phyloP scores from a whole-genome alignment of 2,329 filamentous ascomycete species.

The Tolypocladium tropicale region DNA sequence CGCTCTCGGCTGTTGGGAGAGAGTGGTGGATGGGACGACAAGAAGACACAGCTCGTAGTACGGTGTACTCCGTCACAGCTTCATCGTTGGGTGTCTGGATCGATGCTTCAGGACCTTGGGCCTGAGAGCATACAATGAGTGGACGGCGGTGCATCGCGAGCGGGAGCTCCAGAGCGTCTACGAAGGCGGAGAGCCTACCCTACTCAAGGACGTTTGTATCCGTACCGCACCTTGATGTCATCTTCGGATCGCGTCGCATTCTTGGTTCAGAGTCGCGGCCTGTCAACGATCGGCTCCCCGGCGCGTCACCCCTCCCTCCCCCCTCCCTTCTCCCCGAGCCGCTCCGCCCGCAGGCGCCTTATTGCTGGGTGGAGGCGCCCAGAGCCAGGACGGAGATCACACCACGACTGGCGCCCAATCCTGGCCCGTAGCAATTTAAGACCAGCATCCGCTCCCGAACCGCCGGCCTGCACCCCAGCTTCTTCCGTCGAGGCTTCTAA shows the following conservation, averaged over 20 bases:
- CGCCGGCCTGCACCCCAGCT: background rate
- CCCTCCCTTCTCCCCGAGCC: too few relatives aligned
- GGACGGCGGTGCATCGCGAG: background rate
- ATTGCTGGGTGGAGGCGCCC: background rate
- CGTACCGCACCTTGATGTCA: too few relatives aligned
- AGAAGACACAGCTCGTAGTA: too few relatives aligned
- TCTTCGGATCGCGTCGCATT: background rate
- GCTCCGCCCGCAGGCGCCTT: background rate
- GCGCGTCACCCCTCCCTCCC: too few relatives aligned
- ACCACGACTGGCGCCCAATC: slow-evolving; percentile 1
- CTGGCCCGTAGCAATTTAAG: slow-evolving; percentile 1
- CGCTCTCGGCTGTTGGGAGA: background rate
- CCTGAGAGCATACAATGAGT: too few relatives aligned
- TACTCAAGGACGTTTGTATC: too few relatives aligned
- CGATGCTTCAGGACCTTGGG: background rate
- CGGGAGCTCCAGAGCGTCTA: background rate
- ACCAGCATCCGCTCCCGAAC: background rate
- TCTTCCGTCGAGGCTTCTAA: background rate
- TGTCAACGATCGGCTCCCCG: background rate
- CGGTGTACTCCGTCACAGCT: too few relatives aligned
- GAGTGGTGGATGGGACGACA: too few relatives aligned
- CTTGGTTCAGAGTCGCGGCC: background rate
- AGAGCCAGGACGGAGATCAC: background rate
- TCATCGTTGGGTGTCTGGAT: too few relatives aligned
- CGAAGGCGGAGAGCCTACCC: too few relatives aligned